Evolutionary conservation across 139 green algal species (phyloP), one percentile per base, ranked within the genome.

Genomic region (Mesotaenium endlicherianum): DNA sequence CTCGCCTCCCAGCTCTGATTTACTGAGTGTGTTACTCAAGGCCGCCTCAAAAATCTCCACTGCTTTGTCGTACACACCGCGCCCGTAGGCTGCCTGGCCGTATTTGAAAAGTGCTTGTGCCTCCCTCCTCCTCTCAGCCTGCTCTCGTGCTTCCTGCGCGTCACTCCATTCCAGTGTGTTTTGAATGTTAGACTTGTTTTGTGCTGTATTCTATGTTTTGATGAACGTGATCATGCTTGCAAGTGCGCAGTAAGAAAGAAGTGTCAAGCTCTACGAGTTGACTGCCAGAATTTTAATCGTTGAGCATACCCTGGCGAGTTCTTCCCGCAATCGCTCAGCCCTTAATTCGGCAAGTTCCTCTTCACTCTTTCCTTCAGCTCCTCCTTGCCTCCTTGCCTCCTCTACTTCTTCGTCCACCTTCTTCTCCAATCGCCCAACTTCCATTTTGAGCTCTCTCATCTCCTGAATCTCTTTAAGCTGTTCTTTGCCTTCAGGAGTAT

Each of bases 21-120:
- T 58, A 40, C 41, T 40, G 20, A 59, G 38, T 40, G 30, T 55
- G 41, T 82, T 82, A 20, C 38, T n/a, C 42, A 75, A 47, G 0
- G 75, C 75, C 41, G 57, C 44, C 50, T 84, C 77, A 1, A 84
- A 34, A 53, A 84, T 84, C 20, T 78, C 57, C 0, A 84, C 77
- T n/a, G 40, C 45, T 34, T 84, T 84, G 47, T 84, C 77, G 34
- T 84, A 84, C 64, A 84, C 58, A 0, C 77, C 77, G 17, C 77
- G 77, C n/a, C 58, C 77, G 57, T 84, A 84, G 16, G 77, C 77
- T 14, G 31, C 31, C 57, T 84, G 77, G 31, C 77, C 77, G 43
- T 77, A 55, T 34, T 39, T 20, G 44, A 84, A 84, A 31, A 84
- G 64, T n/a, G 47, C 36, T 53, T 77, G 20, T 41, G 77, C 77